These are phyloP conservation scores for Quercus rubra DNA, from an alignment of 306 rosid genomes.

Conservation along the genomic window DNA sequence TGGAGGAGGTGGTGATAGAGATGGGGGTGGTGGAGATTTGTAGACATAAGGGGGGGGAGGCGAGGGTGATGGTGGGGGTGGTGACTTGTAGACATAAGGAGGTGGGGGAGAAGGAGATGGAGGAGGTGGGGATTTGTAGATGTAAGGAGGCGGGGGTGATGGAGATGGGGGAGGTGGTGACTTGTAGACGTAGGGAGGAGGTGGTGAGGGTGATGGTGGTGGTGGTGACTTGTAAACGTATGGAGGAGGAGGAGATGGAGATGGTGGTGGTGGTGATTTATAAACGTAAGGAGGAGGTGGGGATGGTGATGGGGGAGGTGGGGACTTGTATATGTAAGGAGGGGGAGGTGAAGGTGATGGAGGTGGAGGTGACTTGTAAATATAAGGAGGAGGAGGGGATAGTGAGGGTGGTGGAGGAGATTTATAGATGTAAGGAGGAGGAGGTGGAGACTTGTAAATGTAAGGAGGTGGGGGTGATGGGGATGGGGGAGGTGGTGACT, in stretches of 20 bases:
- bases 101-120: neutral
- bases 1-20: neutral
- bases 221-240: too few relatives aligned
- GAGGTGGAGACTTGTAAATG: neutral
- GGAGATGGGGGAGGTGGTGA: neutral
- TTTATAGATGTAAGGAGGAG: neutral
- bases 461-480: neutral
- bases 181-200: neutral
- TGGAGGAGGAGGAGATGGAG: too few relatives aligned
- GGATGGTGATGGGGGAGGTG: neutral
- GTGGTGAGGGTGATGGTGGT: neutral
- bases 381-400: neutral
- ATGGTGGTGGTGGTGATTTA: too few relatives aligned
- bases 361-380: neutral
- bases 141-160: fast-evolving
- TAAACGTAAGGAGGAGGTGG: neutral
- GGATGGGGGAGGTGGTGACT: neutral
- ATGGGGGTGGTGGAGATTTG: neutral
- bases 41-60: neutral
- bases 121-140: neutral
- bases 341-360: neutral
- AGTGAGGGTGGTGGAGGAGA: neutral
- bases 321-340: neutral
- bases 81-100: neutral
- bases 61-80: neutral